Base-by-base conservation (phyloP, 2,329 filamentous ascomycete species). In the Colletotrichum cereale region DNA sequence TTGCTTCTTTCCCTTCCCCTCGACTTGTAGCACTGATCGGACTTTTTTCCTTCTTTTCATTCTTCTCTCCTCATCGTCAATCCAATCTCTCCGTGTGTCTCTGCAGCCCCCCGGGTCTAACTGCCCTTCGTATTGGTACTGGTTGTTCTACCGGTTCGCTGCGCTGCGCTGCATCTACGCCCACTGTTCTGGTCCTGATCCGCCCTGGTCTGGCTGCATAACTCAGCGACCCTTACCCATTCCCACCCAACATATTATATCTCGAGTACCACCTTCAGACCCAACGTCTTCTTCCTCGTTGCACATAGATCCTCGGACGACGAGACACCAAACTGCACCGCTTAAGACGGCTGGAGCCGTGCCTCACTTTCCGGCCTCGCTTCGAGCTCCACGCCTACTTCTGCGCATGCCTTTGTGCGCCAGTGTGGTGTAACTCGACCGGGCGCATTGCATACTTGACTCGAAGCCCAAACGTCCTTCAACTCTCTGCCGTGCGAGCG, bases 161-260 rank as follows among this genome's bases (percentile, higher is more conserved):
- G 63, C 67, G 63, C 67, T 34, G 31, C 62, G 52, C 42, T 67
- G 56, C 67, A 62, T n/a, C n/a, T n/a, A n/a, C n/a, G n/a, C 63
- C 65, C 65, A 62, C 65, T 52, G 52, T 58, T 68, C 65, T 71
- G 58, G 68, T 72, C 38, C 57, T 64, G 58, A 69, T 69, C 60
- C 56, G 69, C 69, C 69, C 58, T 69, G 69, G 69, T 36, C 69
- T 64, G 65, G 66, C 69, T 69, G 69, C 69, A 72, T 72, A 50
- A 50, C 36, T 58, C 58, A 31, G 58, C 53, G 69, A 69, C 60
- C 65, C 53, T 69, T 69, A 40, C 48, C 44, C 38, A 62, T 68
- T 47, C 38, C 38, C 21, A 12, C n/a, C 44, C 66, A 50, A 62
- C 60, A 47, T 71, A 38, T 63, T 71, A 67, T 72, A 72, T 69